A percentile compares a stretch with the other conserved stretches of the same genome.
These are phyloP conservation scores for Fusarium torreyae DNA, from an alignment of 2,329 filamentous ascomycete species.

Conservation along the genomic window DNA sequence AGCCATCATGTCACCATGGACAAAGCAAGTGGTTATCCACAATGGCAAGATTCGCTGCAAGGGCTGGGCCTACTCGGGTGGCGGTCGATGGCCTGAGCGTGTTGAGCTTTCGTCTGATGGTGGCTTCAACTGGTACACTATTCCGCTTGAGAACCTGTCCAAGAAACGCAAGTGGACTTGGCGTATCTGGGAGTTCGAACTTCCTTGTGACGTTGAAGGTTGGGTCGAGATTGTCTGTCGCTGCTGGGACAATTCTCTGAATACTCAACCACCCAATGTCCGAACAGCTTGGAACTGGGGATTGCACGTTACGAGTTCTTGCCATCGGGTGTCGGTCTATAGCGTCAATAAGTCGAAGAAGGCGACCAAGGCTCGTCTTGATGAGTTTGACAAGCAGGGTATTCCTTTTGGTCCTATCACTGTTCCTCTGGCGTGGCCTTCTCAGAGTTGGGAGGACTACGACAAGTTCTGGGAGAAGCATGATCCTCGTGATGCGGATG, in stretches of 20 bases:
- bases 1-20: constrained; percentile 75
- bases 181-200: constrained; percentile 74
- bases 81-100: constrained; percentile 72
- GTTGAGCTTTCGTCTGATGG: constrained; percentile 76
- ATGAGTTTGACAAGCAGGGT: constrained; percentile 65
- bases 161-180: constrained; percentile 75
- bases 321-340: constrained; percentile 73
- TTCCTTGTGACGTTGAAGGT: constrained; percentile 74
- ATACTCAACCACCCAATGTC: constrained; percentile 71
- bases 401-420: constrained; percentile 68
- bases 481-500: constrained; percentile 50
- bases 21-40: constrained; percentile 73
- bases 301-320: constrained; percentile 74
- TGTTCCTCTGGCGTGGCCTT: constrained; percentile 64
- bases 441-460: constrained; percentile 66
- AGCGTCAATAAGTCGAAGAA: constrained; percentile 71
- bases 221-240: constrained; percentile 73
- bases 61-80: constrained; percentile 73
- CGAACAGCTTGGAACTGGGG: constrained; percentile 75
- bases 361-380: constrained; percentile 64
- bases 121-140: constrained; percentile 75
- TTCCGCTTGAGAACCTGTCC: constrained; percentile 72
- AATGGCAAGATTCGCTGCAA: constrained; percentile 70
- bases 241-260: constrained; percentile 74
- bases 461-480: constrained; percentile 50